Evolutionary conservation across 1,139 yeast genomes (phyloP).

Genomic region (Yamadazyma atlantica): DNA sequence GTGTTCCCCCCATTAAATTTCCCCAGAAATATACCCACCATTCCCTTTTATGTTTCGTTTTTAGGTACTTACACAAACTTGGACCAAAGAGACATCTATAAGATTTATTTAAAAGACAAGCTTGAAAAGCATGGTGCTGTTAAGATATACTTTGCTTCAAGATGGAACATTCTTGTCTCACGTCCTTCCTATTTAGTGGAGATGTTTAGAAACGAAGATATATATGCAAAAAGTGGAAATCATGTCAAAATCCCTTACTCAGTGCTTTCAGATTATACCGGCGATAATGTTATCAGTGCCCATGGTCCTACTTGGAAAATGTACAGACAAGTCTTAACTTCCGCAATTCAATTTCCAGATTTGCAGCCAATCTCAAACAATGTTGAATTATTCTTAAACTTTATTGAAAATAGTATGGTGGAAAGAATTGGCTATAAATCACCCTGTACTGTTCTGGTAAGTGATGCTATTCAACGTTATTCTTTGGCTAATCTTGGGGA

Average conservation of each 20-base stretch:
- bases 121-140: conserved; percentile 57
- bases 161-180: conserved; percentile 60
- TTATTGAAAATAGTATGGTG: conserved; percentile 11
- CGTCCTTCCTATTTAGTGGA: conserved; percentile 48
- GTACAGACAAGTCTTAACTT: conserved; percentile 47
- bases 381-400: conserved; percentile 8
- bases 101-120: conserved; percentile 37
- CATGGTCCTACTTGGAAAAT: conserved; percentile 55
- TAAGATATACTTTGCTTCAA: conserved; percentile 58
- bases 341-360: conserved; percentile 54
- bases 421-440: conserved; percentile 14
- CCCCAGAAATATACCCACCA: conserved; percentile 52
- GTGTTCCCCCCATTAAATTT: conserved; percentile 32
- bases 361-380: conserved; percentile 9
- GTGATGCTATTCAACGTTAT: conserved; percentile 46
- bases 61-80: conserved; percentile 42
- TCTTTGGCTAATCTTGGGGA: conserved; percentile 53
- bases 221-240: conserved; percentile 60
- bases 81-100: conserved; percentile 52
- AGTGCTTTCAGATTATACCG: conserved; percentile 56
- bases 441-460: too few relatives aligned
- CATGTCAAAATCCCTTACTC: conserved; percentile 59
- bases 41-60: conserved; percentile 61
- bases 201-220: conserved; percentile 48
- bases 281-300: conserved; percentile 63